These are phyloP conservation scores for Cokeromyces recurvatus DNA, from an alignment of 371 early-diverging fungal species.

Conservation along the genomic window DNA sequence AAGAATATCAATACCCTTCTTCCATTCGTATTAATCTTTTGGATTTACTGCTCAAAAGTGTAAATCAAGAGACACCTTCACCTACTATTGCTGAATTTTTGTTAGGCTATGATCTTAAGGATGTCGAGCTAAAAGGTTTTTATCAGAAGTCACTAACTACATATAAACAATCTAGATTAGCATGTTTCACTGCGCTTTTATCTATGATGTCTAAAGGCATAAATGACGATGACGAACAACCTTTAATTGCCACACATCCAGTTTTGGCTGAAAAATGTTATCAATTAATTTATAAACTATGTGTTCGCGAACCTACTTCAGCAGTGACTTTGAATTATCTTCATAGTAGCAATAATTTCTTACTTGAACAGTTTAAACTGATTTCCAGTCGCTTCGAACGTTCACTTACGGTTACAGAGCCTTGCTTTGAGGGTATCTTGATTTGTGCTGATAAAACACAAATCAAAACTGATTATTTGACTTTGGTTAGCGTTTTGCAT, in stretches of 20 bases:
- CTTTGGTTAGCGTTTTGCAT: slow-evolving; percentile 59
- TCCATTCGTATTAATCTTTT: slow-evolving; percentile 68
- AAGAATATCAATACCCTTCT: slow-evolving; percentile 7
- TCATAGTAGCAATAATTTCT: slow-evolving; percentile 69
- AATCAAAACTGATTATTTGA: slow-evolving; percentile 38
- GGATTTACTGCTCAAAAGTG: slow-evolving; percentile 62
- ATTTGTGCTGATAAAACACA: slow-evolving; percentile 11
- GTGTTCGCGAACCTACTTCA: slow-evolving; percentile 62
- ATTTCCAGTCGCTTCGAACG: slow-evolving; percentile 29
- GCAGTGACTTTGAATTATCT: slow-evolving; percentile 72
- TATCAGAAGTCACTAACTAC: slow-evolving; percentile 9
- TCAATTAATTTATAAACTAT: slow-evolving; percentile 72
- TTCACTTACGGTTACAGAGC: slow-evolving; percentile 2
- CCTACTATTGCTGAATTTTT: slow-evolving; percentile 84
- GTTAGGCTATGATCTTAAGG: slow-evolving; percentile 65
- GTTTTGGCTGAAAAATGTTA: slow-evolving; percentile 80
- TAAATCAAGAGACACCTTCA: slow-evolving; percentile 26
- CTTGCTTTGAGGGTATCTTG: slow-evolving; percentile 13
- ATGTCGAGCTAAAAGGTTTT: slow-evolving; percentile 17
- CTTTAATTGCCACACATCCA: slow-evolving; percentile 51
- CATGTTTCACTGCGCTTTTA: slow-evolving; percentile 66
- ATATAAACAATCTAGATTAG: slow-evolving; percentile 21
- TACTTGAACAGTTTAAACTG: slow-evolving; percentile 46
- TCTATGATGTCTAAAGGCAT: slow-evolving; percentile 39
- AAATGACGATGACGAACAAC: background rate